phyloP scores from a whole-genome alignment of 441 rosid species.

The Adansonia gregorii region DNA sequence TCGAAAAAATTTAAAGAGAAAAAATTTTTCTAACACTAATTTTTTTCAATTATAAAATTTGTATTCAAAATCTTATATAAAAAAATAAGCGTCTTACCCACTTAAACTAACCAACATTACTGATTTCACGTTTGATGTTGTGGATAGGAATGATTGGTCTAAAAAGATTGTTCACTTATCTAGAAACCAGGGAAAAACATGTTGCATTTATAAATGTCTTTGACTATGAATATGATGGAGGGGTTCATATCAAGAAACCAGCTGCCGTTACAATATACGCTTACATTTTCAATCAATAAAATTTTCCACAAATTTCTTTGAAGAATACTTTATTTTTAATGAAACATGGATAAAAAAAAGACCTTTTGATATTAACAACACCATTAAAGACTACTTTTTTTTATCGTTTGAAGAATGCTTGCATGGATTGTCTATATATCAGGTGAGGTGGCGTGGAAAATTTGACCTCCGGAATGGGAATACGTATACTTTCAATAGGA shows the following conservation, averaged over 20 bases:
- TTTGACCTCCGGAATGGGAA: neutral
- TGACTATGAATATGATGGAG: neutral
- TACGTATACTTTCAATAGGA: neutral
- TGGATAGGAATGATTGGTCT: neutral
- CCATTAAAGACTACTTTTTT: no score
- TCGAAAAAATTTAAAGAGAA: no score
- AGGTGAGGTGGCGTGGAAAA: constrained; percentile 2
- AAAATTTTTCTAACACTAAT: no score
- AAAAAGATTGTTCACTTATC: neutral
- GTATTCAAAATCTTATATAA: no score
- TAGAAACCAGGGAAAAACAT: constrained; percentile 1
- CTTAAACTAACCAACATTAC: neutral
- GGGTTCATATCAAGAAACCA: neutral
- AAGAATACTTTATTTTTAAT: no score
- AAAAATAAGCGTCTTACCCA: no score
- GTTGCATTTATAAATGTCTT: neutral
- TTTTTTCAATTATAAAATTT: no score
- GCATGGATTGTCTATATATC: neutral
- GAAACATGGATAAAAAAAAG: no score
- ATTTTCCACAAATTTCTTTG: neutral
- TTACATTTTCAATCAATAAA: neutral
- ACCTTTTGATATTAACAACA: no score
- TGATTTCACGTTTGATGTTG: neutral
- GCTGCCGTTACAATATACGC: neutral
- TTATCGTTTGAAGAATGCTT: neutral